Percentiles rank a stretch among this genome's conserved stretches.
phyloP scores from a whole-genome alignment of 441 rosid genomes.

The Adansonia gregorii region DNA sequence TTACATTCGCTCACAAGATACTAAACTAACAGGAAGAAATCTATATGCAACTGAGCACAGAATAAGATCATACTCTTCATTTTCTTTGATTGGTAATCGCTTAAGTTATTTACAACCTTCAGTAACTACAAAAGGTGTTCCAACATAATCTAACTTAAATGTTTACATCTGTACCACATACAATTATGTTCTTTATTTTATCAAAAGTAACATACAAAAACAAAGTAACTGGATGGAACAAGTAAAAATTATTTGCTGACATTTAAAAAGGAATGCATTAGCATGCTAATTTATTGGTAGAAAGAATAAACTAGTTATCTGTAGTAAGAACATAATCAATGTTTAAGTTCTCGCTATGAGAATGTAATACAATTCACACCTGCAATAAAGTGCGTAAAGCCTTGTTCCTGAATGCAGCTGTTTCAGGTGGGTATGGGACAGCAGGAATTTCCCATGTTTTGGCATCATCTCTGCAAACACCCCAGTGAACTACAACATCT shows the following conservation, averaged over 20 bases:
- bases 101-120: background rate
- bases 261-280: slow-evolving; percentile 4
- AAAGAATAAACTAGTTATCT: slow-evolving; percentile 14
- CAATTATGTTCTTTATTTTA: slow-evolving; percentile 12
- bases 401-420: slow-evolving; percentile 69
- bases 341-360: slow-evolving; percentile 24
- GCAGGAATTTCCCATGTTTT: slow-evolving; percentile 84
- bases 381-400: slow-evolving; percentile 80
- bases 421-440: slow-evolving; percentile 78
- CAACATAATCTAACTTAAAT: slow-evolving; percentile 16
- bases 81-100: background rate
- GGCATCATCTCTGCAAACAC: slow-evolving; percentile 78
- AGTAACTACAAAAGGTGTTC: background rate
- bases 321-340: slow-evolving; percentile 24
- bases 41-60: background rate
- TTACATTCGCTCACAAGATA: background rate
- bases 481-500: slow-evolving; percentile 92
- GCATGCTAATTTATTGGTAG: slow-evolving; percentile 7
- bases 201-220: background rate
- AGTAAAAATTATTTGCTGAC: slow-evolving; percentile 8
- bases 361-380: slow-evolving; percentile 44
- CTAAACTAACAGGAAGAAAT: background rate
- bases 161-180: background rate
- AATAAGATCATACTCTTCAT: background rate
- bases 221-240: slow-evolving; percentile 3